Evolutionary conservation across 83 land plant species (phyloP).

Genomic region (Diphasiastrum complanatum): DNA sequence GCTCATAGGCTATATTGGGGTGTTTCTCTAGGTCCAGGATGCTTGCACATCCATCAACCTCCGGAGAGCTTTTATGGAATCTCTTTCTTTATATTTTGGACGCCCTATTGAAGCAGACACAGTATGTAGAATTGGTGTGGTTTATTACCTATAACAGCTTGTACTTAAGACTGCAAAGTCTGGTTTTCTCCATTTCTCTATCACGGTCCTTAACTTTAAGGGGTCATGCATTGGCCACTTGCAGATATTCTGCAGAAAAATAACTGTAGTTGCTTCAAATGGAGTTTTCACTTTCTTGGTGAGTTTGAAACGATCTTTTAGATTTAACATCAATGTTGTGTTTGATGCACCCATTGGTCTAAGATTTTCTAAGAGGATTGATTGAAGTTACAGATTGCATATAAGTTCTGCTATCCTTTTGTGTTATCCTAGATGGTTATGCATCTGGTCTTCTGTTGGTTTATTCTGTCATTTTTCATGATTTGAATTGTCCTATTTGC

Average conservation of each 20-base stretch:
- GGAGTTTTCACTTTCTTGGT: background rate
- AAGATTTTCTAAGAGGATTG: too few relatives aligned
- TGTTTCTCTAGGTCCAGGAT: constrained; percentile 47
- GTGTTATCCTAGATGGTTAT: too few relatives aligned
- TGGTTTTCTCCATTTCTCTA: background rate
- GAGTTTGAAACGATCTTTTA: too few relatives aligned
- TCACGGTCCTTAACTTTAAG: background rate
- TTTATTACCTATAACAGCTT: background rate
- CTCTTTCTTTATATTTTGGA: constrained; percentile 58
- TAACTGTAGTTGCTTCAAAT: background rate
- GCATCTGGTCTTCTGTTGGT: too few relatives aligned
- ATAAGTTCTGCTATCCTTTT: too few relatives aligned
- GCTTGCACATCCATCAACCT: constrained; percentile 49
- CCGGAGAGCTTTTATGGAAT: constrained; percentile 71
- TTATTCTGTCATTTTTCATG: too few relatives aligned
- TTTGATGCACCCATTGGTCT: too few relatives aligned
- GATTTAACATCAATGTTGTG: too few relatives aligned
- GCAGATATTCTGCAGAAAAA: background rate
- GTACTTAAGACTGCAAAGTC: background rate
- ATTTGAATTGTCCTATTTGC: too few relatives aligned
- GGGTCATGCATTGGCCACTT: background rate
- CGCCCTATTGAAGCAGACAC: constrained; percentile 83
- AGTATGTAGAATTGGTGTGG: too few relatives aligned
- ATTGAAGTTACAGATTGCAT: too few relatives aligned
- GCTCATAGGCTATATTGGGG: too few relatives aligned